Base-by-base conservation (phyloP, 192 early-diverging fungal species). In the Phlyctochytrium arcticum region DNA sequence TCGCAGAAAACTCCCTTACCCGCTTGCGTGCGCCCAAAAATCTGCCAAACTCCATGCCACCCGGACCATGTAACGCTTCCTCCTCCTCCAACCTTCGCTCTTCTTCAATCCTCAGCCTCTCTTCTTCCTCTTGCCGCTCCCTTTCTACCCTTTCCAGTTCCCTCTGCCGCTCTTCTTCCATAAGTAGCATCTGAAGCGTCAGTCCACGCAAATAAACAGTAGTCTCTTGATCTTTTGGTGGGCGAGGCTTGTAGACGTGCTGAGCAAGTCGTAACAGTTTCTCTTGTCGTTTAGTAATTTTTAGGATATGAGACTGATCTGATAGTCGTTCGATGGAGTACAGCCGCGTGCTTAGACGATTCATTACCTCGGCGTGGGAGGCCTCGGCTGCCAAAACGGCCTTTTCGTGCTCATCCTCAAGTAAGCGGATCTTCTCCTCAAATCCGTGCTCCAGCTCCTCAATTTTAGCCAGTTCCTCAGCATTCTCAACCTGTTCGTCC, bases 221-320 rank as follows among this genome's bases (percentile, higher is more conserved):
- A 24, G 32, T 23, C 6, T 39, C 59, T 27, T 27, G 48, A 10
- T 69, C 67, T 2, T 30, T 35, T 10, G 33, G 9, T 29, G 48
- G 49, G 17, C 67, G 27, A 15, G 49, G 67, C 44, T 55, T 51
- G 26, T 51, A 39, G 26, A 39, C 33, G 24, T 54, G 30, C 30
- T 34, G n/a, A 12, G 67, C 67, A 27, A 69, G 32, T 19, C 53
- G 31, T 34, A 69, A 48, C 59, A 69, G 48, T 56, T n/a, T 26
- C 26, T 54, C 50, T 30, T 69, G 67, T 15, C 67, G 42, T 36
- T 35, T 7, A 8, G 39, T 37, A 15, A 69, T 36, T 46, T 27
- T 54, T 21, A 21, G 34, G 36, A 69, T 17, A 10, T 21, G 19
- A 10, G 30, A 26, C 35, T 26, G 27, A 10, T 62, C 58, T 23